Base-by-base conservation (phyloP, 1,284 basidiomycete genomes). In the Irpex sp. region DNA sequence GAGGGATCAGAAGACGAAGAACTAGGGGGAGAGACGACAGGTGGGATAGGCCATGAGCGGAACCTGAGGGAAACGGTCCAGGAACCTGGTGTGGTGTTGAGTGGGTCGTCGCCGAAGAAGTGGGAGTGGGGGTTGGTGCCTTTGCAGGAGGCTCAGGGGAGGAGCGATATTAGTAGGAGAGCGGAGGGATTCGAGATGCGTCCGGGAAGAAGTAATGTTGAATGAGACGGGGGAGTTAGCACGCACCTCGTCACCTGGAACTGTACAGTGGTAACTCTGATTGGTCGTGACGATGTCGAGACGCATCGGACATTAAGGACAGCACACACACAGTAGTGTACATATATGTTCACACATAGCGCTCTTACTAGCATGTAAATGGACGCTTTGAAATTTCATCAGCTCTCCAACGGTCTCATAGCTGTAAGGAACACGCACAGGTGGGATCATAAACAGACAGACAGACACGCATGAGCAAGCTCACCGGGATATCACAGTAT, bases 131-230 rank as follows among this genome's bases (percentile, higher is more conserved):
- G 60, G 49, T 56, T 63, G 13, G 57, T 65, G 11, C 59, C 64
- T 36, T 47, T 65, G 37, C 57, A 52, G 37, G 48, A 59, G 40
- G 64, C 64, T n/a, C 64, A 65, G 55, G 55, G 13, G 52, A 21
- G 64, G 9, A 37, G 54, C 11, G 62, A 61, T 37, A 65, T 65
- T 44, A 40, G 58, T 11, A 49, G 57, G 13, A 51, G 47, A 7
- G 61, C 62, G 7, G 64, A 65, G 48, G 64, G 64, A 11, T 65
- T 65, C 57, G 64, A 65, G 55, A 59, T 65, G 44, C 48, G 5
- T 13, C 48, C 7, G 31, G 52, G 52, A 19, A 55, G 52, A 6
- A 55, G 52, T 19, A n/a, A 6, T 55, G 7, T 26, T 55, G 52
- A 55, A 49, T 19, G n/a, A 15, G n/a, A n/a, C n/a, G n/a, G n/a